Base-by-base conservation (phyloP, 73 alveolate genomes). In the Strombidium stylifer region DNA sequence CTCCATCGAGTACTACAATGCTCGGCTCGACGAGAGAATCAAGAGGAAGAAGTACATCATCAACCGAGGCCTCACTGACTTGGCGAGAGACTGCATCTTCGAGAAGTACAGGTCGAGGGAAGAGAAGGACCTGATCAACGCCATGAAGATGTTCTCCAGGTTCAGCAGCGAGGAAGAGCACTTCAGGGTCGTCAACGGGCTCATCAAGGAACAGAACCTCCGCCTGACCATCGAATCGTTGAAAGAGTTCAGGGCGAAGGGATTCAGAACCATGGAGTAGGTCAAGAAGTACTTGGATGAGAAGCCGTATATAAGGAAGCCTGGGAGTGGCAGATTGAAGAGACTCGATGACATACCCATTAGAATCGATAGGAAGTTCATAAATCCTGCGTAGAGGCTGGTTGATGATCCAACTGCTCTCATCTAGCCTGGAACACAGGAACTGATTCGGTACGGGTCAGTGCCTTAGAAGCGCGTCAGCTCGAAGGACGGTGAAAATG, bases 21-120 rank as follows among this genome's bases (percentile, higher is more conserved):
- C 91, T 6, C 62, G 96, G 51, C 76, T 96, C 26, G 97, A 96
- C 47, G 99, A 96, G 66, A 84, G 99, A 78, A 93, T 89, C 51
- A 90, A 87, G 81, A 67, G 98, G 47, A 96, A 91, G 82, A 73
- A 96, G 44, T 96, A 93, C 75, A 96, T 96, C 36, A 90, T 93
- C 65, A 95, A 93, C 41, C 81, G 97, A 88, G 99, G 97, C n/a
- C 82, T 92, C 36, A 78, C 86, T 0, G 96, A 92, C 71, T 71
- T 88, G 45, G 90, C 87, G 67, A 69, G 70, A 34, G 30, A 18
- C 8, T 41, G 55, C 15, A 44, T 32, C 8, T 4, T 10, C 4
- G 94, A 84, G 54, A 89, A 73, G 73, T 34, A 53, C 39, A 61
- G 83, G 37, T 57, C 90, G 8, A 72, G 55, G 52, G 93, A 89